Percentiles rank a stretch among this genome's conserved stretches.
Conservation (phyloP, 257 asterid genomes). For the Ajuga chamaepitys region DNA sequence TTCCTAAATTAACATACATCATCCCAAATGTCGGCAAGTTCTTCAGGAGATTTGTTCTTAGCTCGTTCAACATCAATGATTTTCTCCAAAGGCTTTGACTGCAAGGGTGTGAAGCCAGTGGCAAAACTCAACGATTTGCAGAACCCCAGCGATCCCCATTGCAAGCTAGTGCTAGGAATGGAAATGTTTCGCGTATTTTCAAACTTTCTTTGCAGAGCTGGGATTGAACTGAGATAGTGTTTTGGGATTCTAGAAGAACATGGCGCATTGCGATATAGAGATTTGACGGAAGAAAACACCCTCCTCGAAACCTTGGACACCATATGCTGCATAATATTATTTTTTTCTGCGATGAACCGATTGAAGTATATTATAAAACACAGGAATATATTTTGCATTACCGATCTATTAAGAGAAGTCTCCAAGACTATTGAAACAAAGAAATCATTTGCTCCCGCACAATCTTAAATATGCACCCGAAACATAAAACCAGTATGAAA, state of each 20-base stretch:
- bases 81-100: slow-evolving; percentile 59
- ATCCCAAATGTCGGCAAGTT: slow-evolving; percentile 82
- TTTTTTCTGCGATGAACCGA: slow-evolving; percentile 30
- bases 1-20: slow-evolving; percentile 45
- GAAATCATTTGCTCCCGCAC: background rate
- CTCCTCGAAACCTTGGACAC: slow-evolving; percentile 34
- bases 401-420: background rate
- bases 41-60: slow-evolving; percentile 59
- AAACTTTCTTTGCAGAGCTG: slow-evolving; percentile 22
- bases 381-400: background rate
- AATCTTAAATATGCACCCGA: background rate
- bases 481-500: background rate
- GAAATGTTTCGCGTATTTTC: slow-evolving; percentile 24
- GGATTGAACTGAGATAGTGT: slow-evolving; percentile 14
- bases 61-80: slow-evolving; percentile 78
- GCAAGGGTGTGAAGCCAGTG: slow-evolving; percentile 68
- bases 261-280: slow-evolving; percentile 14
- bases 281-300: slow-evolving; percentile 21
- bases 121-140: slow-evolving; percentile 66
- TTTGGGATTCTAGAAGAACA: slow-evolving; percentile 23
- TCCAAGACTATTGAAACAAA: background rate
- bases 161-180: slow-evolving; percentile 33
- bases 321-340: slow-evolving; percentile 31
- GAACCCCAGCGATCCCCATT: slow-evolving; percentile 39
- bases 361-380: slow-evolving; percentile 3